Evolutionary conservation across 1,284 basidiomycete species (phyloP).

Genomic region (Pseudozyma sp.): DNA sequence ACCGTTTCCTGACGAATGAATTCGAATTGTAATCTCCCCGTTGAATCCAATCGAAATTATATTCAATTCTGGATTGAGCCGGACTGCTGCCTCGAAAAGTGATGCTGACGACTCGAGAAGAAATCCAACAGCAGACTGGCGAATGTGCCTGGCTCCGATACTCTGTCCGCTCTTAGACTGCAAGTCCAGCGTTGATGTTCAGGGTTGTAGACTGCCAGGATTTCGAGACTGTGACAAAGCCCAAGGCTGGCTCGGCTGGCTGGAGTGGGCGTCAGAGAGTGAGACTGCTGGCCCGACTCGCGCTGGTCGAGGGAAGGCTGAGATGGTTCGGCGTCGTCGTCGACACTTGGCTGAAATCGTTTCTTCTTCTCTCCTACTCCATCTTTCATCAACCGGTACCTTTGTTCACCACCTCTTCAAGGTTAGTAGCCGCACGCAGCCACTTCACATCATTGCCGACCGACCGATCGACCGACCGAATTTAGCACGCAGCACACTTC

Average conservation of each 20-base stretch:
- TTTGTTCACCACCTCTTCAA: conserved; percentile 43
- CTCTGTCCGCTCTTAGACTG: too few species aligned
- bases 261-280: not conserved
- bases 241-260: too few species aligned
- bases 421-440: conserved; percentile 39
- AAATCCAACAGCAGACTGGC: not conserved
- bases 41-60: too few species aligned
- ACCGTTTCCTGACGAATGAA: not conserved
- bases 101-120: not conserved
- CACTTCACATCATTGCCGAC: conserved; percentile 7
- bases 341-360: conserved; percentile 4
- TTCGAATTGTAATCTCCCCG: not conserved
- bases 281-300: not conserved
- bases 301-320: not conserved
- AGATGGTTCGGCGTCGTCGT: conserved; percentile 8
- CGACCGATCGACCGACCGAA: conserved; percentile 6
- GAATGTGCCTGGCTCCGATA: too few species aligned
- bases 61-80: too few species aligned
- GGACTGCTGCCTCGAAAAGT: too few species aligned
- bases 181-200: not conserved
- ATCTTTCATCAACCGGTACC: conserved; percentile 49
- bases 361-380: conserved; percentile 25
- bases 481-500: not conserved
- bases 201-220: not conserved
- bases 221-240: not conserved